Evolutionary conservation across 352 stramenopile genomes (phyloP).

Genomic region (Peronospora destructor): DNA sequence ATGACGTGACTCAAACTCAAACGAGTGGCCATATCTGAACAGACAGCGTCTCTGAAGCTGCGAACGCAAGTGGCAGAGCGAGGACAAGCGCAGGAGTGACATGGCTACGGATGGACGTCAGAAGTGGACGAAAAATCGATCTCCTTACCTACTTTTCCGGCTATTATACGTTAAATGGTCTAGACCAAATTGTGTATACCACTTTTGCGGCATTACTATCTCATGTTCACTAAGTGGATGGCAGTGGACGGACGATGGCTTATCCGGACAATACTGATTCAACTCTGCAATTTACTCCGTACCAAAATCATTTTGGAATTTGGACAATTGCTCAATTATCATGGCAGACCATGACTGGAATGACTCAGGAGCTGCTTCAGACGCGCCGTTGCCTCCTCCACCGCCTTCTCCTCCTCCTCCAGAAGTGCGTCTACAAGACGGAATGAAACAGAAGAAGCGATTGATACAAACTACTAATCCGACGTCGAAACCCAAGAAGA

Average conservation of each 20-base stretch:
- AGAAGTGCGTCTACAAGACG: slow-evolving; percentile 19
- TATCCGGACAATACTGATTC: neutral
- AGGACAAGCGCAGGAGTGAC: slow-evolving; percentile 26
- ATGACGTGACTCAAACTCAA: slow-evolving; percentile 75
- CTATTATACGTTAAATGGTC: too few species aligned
- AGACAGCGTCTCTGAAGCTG: slow-evolving; percentile 29
- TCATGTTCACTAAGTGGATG: neutral
- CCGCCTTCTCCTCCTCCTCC: slow-evolving; percentile 35
- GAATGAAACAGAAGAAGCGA: slow-evolving; percentile 19
- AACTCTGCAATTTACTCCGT: neutral
- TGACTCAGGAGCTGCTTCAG: slow-evolving; percentile 16
- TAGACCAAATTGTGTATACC: neutral
- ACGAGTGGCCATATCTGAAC: slow-evolving; percentile 44
- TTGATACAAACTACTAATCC: slow-evolving; percentile 4
- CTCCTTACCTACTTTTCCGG: too few species aligned
- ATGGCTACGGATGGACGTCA: slow-evolving; percentile 6
- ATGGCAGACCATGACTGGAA: slow-evolving; percentile 6
- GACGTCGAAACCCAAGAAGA: slow-evolving; percentile 25
- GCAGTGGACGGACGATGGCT: neutral
- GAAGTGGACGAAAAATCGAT: neutral
- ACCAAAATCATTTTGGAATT: too few species aligned
- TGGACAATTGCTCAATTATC: neutral
- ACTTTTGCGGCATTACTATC: too few species aligned
- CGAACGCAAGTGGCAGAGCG: slow-evolving; percentile 15
- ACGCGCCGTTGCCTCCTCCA: slow-evolving; percentile 30